A percentile compares a stretch with the other conserved stretches of the same genome.
These are phyloP conservation scores for Lipomyces starkeyi DNA, from an alignment of 805 yeast species.

Conservation along the genomic window DNA sequence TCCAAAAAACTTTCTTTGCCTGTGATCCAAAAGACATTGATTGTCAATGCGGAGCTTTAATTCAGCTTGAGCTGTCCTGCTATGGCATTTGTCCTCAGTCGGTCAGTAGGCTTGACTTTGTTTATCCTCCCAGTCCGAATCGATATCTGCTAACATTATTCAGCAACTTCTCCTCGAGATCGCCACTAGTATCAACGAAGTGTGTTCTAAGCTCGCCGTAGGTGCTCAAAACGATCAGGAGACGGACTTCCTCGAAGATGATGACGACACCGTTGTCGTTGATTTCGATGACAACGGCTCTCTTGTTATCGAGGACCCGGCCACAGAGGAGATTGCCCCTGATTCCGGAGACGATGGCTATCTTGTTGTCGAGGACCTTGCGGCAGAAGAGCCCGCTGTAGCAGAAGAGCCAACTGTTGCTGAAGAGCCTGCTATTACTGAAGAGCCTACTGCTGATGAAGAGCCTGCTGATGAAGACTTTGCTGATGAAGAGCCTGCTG, in stretches of 20 bases:
- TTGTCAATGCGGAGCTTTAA: conserved; percentile 34
- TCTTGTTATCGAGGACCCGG: conserved; percentile 7
- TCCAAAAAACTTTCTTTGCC: conserved; percentile 26
- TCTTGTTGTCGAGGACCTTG: conserved; percentile 13
- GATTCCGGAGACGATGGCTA: background rate
- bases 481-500: conserved; percentile 38
- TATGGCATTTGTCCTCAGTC: conserved; percentile 38
- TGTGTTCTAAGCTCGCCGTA: conserved; percentile 26
- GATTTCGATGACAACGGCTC: conserved; percentile 2
- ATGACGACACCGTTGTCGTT: background rate
- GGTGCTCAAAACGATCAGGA: conserved; percentile 17
- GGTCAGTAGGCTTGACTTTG: conserved; percentile 12
- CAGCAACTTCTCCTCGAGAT: conserved; percentile 29
- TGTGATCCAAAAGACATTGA: conserved; percentile 27
- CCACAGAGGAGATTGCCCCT: background rate
- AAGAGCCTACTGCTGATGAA: background rate
- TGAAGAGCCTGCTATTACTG: conserved; percentile 13
- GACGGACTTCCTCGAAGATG: conserved; percentile 11
- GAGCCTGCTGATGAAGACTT: background rate
- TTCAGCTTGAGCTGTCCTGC: conserved; percentile 36
- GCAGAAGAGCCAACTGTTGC: conserved; percentile 36
- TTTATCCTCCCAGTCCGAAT: background rate
- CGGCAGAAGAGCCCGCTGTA: background rate
- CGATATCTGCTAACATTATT: conserved; percentile 3
- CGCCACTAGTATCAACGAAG: conserved; percentile 29